phyloP scores from a whole-genome alignment of 768 basidiomycete genomes.

The Kondoa subrosea region DNA sequence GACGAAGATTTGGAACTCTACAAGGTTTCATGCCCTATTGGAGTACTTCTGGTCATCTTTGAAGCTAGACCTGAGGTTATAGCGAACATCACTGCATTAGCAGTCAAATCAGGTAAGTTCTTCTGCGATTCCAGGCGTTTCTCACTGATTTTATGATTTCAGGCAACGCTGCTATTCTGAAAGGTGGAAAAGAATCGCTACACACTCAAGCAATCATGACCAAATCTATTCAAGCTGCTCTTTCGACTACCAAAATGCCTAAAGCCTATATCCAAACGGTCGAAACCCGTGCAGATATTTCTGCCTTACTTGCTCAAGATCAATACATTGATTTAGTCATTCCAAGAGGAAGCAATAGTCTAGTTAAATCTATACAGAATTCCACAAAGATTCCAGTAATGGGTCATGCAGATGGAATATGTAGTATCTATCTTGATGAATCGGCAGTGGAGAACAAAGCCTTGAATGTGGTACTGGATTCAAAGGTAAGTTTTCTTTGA shows the following conservation, averaged over 20 bases:
- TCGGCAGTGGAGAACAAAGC: slow-evolving; percentile 64
- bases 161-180: slow-evolving; percentile 95
- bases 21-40: slow-evolving; percentile 88
- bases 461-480: slow-evolving; percentile 62
- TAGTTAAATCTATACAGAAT: slow-evolving; percentile 76
- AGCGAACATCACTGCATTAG: slow-evolving; percentile 86
- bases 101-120: slow-evolving; percentile 77
- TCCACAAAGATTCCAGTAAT: slow-evolving; percentile 87
- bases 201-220: slow-evolving; percentile 61
- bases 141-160: slow-evolving; percentile 5
- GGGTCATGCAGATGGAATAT: slow-evolving; percentile 96
- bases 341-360: slow-evolving; percentile 78
- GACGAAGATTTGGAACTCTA: slow-evolving; percentile 77
- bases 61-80: slow-evolving; percentile 95
- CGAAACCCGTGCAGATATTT: slow-evolving; percentile 78
- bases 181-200: slow-evolving; percentile 90
- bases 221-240: slow-evolving; percentile 57
- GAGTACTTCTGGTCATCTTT: slow-evolving; percentile 88
- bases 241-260: slow-evolving; percentile 56
- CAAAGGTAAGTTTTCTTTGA: slow-evolving; percentile 51
- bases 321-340: slow-evolving; percentile 92
- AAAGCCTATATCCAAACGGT: slow-evolving; percentile 74
- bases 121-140: neutral
- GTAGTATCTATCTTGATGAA: slow-evolving; percentile 75
- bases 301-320: slow-evolving; percentile 67